phyloP scores from a whole-genome alignment of 208 protist species.

The Endotrypanum monterogeii region DNA sequence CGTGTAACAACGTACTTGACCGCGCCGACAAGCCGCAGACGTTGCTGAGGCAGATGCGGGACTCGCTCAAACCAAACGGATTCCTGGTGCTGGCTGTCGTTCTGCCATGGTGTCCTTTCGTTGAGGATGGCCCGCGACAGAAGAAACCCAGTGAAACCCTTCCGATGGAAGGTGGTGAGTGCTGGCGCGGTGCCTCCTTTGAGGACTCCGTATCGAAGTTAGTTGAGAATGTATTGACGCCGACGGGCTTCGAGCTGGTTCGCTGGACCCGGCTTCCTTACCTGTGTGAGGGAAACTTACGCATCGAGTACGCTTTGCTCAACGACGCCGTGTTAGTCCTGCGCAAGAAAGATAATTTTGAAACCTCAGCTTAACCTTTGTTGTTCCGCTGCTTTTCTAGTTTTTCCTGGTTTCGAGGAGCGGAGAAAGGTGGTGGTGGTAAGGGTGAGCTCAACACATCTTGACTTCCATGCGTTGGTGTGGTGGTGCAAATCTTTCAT shows the following conservation, averaged over 20 bases:
- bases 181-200: conserved; percentile 71
- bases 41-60: conserved; percentile 68
- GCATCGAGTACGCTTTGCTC: conserved; percentile 71
- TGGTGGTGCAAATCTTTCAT: no score
- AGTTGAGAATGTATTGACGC: conserved; percentile 78
- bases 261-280: conserved; percentile 86
- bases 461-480: no score
- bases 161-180: conserved; percentile 82
- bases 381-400: not conserved
- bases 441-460: not conserved
- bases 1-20: conserved; percentile 87
- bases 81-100: conserved; percentile 81
- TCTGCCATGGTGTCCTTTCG: conserved; percentile 89
- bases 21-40: conserved; percentile 63
- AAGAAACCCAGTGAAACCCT: conserved; percentile 62
- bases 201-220: conserved; percentile 61
- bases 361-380: not conserved
- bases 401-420: not conserved
- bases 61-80: conserved; percentile 55
- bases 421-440: not conserved
- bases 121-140: conserved; percentile 64
- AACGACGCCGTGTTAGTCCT: conserved; percentile 83
- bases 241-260: conserved; percentile 76
- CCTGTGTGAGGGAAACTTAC: conserved; percentile 81
- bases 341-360: not conserved